These are phyloP conservation scores for Wickerhamiella siamensis DNA, from an alignment of 805 yeast genomes.

Conservation along the genomic window DNA sequence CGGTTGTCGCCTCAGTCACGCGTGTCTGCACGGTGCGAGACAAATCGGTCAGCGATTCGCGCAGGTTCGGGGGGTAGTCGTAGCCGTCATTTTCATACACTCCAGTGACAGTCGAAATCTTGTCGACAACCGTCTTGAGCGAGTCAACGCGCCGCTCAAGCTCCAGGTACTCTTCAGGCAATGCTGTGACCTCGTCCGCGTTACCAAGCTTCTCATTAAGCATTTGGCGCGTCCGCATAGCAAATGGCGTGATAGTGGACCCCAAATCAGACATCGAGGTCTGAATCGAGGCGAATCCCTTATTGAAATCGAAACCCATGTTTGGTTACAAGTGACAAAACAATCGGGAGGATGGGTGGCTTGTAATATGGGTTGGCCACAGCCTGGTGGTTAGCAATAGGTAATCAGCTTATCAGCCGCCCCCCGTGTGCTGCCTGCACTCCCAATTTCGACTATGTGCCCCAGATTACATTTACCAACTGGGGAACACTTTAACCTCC, in stretches of 20 bases:
- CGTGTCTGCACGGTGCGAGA: constrained; percentile 51
- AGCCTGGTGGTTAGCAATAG: too few relatives aligned
- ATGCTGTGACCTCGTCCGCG: constrained; percentile 68
- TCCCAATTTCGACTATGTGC: too few relatives aligned
- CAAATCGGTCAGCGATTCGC: constrained; percentile 62
- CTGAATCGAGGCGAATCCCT: constrained; percentile 25
- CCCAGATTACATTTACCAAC: too few relatives aligned
- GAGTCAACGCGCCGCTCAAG: constrained; percentile 63
- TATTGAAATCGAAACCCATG: constrained; percentile 25
- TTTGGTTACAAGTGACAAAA: too few relatives aligned
- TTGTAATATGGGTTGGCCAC: too few relatives aligned
- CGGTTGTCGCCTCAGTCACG: constrained; percentile 53
- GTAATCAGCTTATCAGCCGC: too few relatives aligned
- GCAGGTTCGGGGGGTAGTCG: constrained; percentile 66
- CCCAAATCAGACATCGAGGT: constrained; percentile 26
- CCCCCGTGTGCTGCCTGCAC: too few relatives aligned
- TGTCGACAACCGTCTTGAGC: constrained; percentile 50
- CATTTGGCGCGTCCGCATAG: constrained; percentile 65
- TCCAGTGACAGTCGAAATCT: constrained; percentile 38
- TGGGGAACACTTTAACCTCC: too few relatives aligned
- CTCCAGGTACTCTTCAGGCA: constrained; percentile 68
- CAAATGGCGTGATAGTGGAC: constrained; percentile 48
- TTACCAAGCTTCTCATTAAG: constrained; percentile 70
- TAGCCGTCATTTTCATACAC: constrained; percentile 63
- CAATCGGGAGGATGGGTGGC: too few relatives aligned